Base-by-base conservation (phyloP, 805 yeast genomes). In the Naumovozyma dairenensis region DNA sequence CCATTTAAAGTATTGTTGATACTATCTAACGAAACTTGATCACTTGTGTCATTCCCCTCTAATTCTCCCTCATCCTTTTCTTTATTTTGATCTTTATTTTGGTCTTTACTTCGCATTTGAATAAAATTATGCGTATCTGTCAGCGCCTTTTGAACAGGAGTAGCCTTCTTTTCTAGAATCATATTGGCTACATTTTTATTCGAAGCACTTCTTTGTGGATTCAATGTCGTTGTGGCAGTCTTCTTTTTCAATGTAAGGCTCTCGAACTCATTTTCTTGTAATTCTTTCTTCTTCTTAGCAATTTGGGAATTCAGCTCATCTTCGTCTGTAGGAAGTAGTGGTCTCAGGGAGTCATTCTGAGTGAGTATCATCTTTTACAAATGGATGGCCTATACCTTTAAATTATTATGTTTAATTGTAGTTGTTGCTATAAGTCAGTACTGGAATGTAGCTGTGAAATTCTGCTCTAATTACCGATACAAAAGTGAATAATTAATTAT, bases 41-140 rank as follows among this genome's bases (percentile, higher is more conserved):
- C 46, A 9, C 20, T 29, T 4, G 28, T 27, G 12, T 29, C 21
- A 18, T 20, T 29, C n/a, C 17, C 21, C 3, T 32, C 29, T 6
- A 12, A 6, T 9, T 21, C 22, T 14, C 22, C 15, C 13, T 25
- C 15, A 10, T 32, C 31, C 8, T 26, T 27, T 16, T 29, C 32
- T 7, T 32, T 26, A 15, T 16, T 21, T 12, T 22, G 25, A n/a
- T 20, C 28, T 15, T 13, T 24, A 14, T 24, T 16, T 16, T 34
- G 28, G 24, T 27, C 22, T 10, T 38, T 21, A 29, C 35, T 37
- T 12, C 39, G 43, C 29, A 45, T 45, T 21, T 49, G 43, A 28
- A 56, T 53, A 28, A 56, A 56, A 36, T 53, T 53, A 35, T 48
- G 38, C 4, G 57, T 51, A 33, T 56, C 53, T 2, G 61, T 56